Evolutionary conservation across 78 protist genomes (phyloP).

Genomic region (Pelomyxa schiedti): DNA sequence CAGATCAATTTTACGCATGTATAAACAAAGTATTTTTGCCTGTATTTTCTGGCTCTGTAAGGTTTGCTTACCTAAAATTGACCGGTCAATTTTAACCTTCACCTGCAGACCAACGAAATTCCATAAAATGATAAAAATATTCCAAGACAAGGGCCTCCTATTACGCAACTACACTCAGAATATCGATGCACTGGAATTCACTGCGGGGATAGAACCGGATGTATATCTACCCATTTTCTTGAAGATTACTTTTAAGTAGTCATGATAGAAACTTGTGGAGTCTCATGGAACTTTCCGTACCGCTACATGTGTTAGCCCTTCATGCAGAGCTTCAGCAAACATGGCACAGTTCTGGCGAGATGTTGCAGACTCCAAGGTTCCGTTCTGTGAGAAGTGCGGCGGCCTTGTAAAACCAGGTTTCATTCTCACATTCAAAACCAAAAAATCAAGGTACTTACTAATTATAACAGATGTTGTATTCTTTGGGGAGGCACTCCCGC

Average conservation of each 20-base stretch:
- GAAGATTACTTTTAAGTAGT: conserved; percentile 1
- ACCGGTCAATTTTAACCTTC: no score
- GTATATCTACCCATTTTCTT: neutral
- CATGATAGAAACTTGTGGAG: conserved; percentile 34
- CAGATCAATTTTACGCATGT: neutral
- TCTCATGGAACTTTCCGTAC: conserved; percentile 77
- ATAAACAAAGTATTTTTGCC: neutral
- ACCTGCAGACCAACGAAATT: conserved; percentile 48
- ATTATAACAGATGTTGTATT: conserved; percentile 73
- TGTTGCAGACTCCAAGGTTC: conserved; percentile 6
- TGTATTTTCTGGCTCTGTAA: neutral
- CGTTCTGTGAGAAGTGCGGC: conserved; percentile 35
- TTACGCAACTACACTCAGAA: conserved; percentile 85
- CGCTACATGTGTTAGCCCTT: conserved; percentile 22
- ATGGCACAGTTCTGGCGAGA: conserved; percentile 7
- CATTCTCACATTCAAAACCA: neutral
- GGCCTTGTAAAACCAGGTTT: conserved; percentile 58
- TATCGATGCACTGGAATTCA: conserved; percentile 77
- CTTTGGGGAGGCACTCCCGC: conserved; percentile 72
- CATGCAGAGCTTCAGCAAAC: neutral
- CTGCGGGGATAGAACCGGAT: conserved; percentile 38
- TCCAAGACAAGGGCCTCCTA: conserved; percentile 54
- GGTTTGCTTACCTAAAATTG: neutral
- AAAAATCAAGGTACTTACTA: no score
- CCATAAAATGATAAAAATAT: conserved; percentile 65